A percentile compares a stretch with the other conserved stretches of the same genome.
Evolutionary conservation across 768 basidiomycete species (phyloP).

Genomic region (Gymnopilus dilepis): DNA sequence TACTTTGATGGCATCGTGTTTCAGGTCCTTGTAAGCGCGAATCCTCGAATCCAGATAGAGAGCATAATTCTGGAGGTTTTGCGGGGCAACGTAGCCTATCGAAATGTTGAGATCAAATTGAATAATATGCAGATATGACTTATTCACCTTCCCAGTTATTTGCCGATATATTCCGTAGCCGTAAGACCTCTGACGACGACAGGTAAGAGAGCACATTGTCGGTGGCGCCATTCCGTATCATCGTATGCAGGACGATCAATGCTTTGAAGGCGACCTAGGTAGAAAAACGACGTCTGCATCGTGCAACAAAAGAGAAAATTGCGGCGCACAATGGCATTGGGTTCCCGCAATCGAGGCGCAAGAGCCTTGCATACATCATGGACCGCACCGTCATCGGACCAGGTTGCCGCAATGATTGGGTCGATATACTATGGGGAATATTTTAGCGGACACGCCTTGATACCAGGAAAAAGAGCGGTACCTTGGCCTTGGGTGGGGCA

Average conservation of each 20-base stretch:
- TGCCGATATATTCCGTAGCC: constrained; percentile 78
- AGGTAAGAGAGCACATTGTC: constrained; percentile 90
- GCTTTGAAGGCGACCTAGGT: constrained; percentile 97
- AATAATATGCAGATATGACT: not conserved
- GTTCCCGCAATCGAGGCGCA: constrained; percentile 83
- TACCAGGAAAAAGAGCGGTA: constrained; percentile 31
- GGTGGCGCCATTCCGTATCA: constrained; percentile 96
- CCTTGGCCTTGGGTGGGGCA: constrained; percentile 95
- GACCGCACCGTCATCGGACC: constrained; percentile 91
- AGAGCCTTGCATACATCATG: constrained; percentile 93
- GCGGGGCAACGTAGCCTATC: constrained; percentile 82
- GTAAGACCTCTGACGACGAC: constrained; percentile 79
- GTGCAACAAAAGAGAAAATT: not conserved
- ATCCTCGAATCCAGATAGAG: constrained; percentile 89
- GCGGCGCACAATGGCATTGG: constrained; percentile 81
- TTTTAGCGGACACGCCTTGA: constrained; percentile 13
- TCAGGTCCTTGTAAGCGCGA: constrained; percentile 84
- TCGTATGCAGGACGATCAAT: constrained; percentile 91
- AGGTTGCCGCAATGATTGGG: constrained; percentile 95
- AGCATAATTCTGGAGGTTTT: constrained; percentile 88
- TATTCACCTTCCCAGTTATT: constrained; percentile 87
- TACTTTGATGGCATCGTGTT: constrained; percentile 92
- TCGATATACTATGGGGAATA: constrained; percentile 79
- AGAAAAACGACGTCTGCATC: constrained; percentile 1
- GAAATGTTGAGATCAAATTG: constrained; percentile 2